A percentile compares a stretch with the other conserved stretches of the same genome.
Conservation (phyloP, 352 stramenopile species). For the Globisporangium yorkense region DNA sequence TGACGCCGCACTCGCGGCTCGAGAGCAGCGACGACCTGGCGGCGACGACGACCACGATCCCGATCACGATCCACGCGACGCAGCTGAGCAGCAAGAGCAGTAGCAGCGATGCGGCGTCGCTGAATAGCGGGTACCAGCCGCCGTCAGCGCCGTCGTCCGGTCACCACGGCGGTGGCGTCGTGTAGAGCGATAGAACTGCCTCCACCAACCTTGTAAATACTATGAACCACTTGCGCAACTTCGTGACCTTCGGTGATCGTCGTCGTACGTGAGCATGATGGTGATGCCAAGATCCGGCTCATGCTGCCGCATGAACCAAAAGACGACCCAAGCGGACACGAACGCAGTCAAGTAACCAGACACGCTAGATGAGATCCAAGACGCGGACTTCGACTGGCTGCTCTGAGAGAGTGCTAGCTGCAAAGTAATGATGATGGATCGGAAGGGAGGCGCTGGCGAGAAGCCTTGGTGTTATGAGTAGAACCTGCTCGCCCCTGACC, state of each 20-base stretch:
- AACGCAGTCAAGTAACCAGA: neutral
- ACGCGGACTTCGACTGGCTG: neutral
- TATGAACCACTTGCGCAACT: neutral
- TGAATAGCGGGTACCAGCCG: slow-evolving; percentile 7
- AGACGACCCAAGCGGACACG: neutral
- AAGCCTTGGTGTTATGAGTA: neutral
- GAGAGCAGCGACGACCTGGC: slow-evolving; percentile 3
- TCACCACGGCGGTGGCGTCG: neutral
- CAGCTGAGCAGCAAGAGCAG: slow-evolving; percentile 5
- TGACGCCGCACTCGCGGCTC: slow-evolving; percentile 20
- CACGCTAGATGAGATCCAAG: neutral
- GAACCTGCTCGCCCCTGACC: neutral
- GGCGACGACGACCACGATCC: slow-evolving; percentile 11
- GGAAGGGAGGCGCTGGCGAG: no score
- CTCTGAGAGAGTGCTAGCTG: neutral
- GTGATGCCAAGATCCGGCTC: slow-evolving; percentile 19
- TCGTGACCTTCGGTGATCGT: no score
- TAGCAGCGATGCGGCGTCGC: slow-evolving; percentile 21
- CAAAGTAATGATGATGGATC: no score
- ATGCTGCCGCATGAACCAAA: neutral
- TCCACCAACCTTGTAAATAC: neutral
- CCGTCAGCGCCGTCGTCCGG: neutral
- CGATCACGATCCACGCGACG: slow-evolving; percentile 11
- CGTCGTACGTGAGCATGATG: no score
- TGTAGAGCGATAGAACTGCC: neutral